A percentile compares a stretch with the other conserved stretches of the same genome.
These are phyloP conservation scores for Pythium sukuiense DNA, from an alignment of 352 stramenopile species.

Conservation along the genomic window DNA sequence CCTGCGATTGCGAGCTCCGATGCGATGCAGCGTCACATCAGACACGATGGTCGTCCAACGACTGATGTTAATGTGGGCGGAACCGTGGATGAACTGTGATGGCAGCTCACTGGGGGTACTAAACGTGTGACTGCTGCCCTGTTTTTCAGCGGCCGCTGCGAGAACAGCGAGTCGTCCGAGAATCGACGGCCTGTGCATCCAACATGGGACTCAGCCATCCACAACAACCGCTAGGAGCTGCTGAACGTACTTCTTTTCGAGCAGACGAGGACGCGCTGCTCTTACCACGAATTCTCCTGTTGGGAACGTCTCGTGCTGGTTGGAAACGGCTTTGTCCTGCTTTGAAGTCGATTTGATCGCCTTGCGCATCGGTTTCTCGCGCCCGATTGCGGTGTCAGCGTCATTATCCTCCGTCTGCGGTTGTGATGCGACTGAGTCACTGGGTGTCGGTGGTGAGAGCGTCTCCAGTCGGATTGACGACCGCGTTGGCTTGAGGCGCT, in stretches of 20 bases:
- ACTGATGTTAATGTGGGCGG: slow-evolving; percentile 46
- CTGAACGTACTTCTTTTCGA: not conserved
- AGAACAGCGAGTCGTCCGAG: slow-evolving; percentile 31
- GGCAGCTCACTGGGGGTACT: slow-evolving; percentile 46
- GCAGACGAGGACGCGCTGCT: not conserved
- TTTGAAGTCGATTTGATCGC: not conserved
- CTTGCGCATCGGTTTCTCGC: not conserved
- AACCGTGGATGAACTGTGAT: slow-evolving; percentile 57
- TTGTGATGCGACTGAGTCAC: not conserved
- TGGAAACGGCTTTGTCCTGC: not conserved
- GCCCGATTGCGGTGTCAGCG: not conserved
- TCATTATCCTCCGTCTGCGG: slow-evolving; percentile 4
- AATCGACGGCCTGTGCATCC: slow-evolving; percentile 22
- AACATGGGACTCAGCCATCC: not conserved
- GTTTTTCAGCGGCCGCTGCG: slow-evolving; percentile 15
- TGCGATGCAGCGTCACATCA: slow-evolving; percentile 53
- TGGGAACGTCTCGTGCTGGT: not conserved
- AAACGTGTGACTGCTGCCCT: slow-evolving; percentile 20
- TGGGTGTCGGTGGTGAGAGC: slow-evolving; percentile 8
- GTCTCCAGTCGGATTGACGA: slow-evolving; percentile 25
- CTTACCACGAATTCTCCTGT: too few species aligned
- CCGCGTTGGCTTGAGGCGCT: slow-evolving; percentile 16
- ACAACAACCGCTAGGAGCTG: not conserved
- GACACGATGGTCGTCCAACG: slow-evolving; percentile 74
- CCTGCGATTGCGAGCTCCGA: slow-evolving; percentile 63